Evolutionary conservation across 2,329 filamentous ascomycete species (phyloP).

Genomic region (Aureobasidium sp.): DNA sequence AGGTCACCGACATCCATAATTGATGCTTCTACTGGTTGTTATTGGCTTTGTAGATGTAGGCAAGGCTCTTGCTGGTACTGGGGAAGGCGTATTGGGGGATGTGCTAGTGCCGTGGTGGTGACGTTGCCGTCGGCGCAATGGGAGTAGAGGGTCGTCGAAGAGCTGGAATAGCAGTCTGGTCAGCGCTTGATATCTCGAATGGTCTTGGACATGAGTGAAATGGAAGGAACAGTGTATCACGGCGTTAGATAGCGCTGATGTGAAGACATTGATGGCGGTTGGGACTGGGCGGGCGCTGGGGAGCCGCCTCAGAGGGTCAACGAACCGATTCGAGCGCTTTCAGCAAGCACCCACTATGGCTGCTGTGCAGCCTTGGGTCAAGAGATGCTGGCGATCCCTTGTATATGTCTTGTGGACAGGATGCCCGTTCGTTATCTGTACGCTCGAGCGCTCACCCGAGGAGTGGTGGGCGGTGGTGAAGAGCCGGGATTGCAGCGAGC

Average conservation of each 20-base stretch:
- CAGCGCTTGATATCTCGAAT: constrained; percentile 7
- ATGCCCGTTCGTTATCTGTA: background rate
- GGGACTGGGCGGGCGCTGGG: constrained; percentile 11
- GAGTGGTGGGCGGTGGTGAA: constrained; percentile 4
- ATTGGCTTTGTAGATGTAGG: background rate
- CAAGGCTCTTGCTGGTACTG: background rate
- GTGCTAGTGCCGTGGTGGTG: constrained; percentile 16
- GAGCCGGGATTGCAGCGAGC: constrained; percentile 6
- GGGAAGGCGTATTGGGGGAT: constrained; percentile 7
- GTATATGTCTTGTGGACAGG: background rate
- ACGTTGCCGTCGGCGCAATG: constrained; percentile 28
- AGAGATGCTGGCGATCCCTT: background rate
- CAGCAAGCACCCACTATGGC: background rate
- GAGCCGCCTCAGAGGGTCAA: constrained; percentile 4
- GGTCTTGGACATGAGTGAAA: background rate
- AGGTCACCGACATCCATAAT: constrained; percentile 33
- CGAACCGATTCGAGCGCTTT: constrained; percentile 7
- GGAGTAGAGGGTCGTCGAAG: background rate
- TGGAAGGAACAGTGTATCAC: background rate
- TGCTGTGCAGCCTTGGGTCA: background rate
- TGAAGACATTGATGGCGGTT: constrained; percentile 14
- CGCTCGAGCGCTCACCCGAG: constrained; percentile 4
- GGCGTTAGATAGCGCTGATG: background rate
- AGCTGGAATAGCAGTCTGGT: constrained; percentile 5
- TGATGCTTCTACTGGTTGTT: background rate